Evolutionary conservation across 179 eudicot genomes (phyloP).

Genomic region (Beta corolliflora): DNA sequence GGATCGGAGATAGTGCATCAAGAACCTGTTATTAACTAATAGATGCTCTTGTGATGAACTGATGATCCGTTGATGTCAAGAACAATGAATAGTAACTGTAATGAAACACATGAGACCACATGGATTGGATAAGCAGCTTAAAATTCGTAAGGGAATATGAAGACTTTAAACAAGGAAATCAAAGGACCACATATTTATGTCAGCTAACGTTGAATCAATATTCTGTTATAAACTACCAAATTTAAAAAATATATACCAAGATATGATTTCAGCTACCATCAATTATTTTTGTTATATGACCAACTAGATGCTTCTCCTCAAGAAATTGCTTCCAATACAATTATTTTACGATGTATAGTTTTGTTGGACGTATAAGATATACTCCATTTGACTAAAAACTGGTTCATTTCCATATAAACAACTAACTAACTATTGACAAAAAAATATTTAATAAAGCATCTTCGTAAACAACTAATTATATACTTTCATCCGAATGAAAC

Average conservation of each 20-base stretch:
- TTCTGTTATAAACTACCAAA: no score
- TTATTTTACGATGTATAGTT: no score
- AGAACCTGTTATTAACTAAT: conserved; percentile 13
- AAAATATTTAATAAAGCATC: no score
- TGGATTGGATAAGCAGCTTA: conserved; percentile 4
- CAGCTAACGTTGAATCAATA: no score
- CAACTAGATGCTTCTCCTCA: neutral
- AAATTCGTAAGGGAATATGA: neutral
- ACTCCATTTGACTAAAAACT: no score
- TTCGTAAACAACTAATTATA: no score
- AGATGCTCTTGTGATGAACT: conserved; percentile 3
- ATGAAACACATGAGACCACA: conserved; percentile 23
- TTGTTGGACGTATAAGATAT: no score
- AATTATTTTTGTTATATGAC: neutral
- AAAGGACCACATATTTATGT: no score
- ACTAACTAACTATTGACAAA: no score
- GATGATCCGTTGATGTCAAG: neutral
- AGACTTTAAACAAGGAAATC: neutral
- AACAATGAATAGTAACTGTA: neutral
- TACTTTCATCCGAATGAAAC: no score
- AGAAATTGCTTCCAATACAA: neutral
- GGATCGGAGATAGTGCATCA: neutral
- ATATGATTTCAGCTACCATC: neutral
- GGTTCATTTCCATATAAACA: no score
- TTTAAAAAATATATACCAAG: no score